Conservation (phyloP, 805 yeast species). For the Kazachstania kunashirensis region DNA sequence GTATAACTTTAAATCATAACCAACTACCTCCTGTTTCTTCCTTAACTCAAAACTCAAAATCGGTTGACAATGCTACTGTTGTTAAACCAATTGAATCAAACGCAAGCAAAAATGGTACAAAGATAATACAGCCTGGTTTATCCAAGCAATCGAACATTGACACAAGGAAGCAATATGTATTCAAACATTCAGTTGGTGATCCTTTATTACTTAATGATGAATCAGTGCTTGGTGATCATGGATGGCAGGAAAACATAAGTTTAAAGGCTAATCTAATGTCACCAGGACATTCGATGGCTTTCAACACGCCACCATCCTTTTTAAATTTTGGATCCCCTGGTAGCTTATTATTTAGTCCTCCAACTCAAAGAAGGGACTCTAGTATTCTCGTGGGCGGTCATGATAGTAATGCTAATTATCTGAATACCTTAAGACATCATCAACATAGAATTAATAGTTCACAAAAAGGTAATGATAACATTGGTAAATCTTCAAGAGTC, state of each 20-base stretch:
- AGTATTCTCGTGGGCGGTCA: neutral
- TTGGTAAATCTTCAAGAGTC: neutral
- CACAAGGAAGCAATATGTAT: constrained; percentile 13
- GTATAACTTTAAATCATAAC: neutral
- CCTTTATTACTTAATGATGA: constrained; percentile 26
- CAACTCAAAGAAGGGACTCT: constrained; percentile 9
- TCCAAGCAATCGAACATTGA: neutral
- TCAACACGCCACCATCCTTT: constrained; percentile 27
- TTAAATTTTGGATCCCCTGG: constrained; percentile 22
- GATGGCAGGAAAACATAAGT: constrained; percentile 4
- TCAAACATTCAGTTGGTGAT: constrained; percentile 25
- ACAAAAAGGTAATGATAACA: neutral
- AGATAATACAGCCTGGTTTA: constrained; percentile 9
- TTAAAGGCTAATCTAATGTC: neutral
- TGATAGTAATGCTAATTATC: neutral
- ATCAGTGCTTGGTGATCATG: constrained; percentile 5
- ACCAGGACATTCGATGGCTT: constrained; percentile 7
- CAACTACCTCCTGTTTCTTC: neutral
- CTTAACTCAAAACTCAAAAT: neutral
- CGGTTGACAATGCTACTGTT: neutral
- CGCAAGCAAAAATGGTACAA: neutral
- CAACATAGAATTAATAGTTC: neutral
- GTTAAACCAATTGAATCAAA: neutral
- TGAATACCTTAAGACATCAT: neutral
- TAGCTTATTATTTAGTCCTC: constrained; percentile 7